Base-by-base conservation (phyloP, 345 rosid species). In the Alliaria petiolata region DNA sequence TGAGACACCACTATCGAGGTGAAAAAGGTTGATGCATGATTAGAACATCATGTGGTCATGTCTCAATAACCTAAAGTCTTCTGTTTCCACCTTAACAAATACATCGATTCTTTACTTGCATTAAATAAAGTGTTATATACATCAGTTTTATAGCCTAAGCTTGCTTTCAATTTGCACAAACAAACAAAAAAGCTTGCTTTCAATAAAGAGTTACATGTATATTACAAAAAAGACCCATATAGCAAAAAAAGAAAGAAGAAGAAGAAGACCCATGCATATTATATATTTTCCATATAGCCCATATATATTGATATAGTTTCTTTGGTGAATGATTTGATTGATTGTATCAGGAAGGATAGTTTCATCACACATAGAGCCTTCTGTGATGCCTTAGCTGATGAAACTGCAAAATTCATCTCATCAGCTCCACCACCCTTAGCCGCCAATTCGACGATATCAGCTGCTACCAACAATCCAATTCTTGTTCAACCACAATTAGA, bases 331-430 rank as follows among this genome's bases (percentile, higher is more conserved):
- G 17, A 42, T 25, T 44, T 49, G 33, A 42, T 63, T 69, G 13
- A 58, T 22, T 17, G 34, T 19, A 56, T n/a, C 92, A 92, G 98
- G 96, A 87, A 88, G 80, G 96, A 89, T 54, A 89, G 96, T 61
- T 92, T 92, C 79, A 86, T 89, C 4, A 85, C 96, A 7, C 98
- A 92, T 81, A 87, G 93, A 82, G 92, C 96, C 7, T 92, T 92
- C 62, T 89, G 98, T 68, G 93, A 86, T 71, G 96, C 93, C 51
- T 83, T 92, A 61, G 90, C 88, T 28, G 90, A 89, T 74, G 93
- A 87, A 70, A 86, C 80, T 55, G 74, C 84, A 0, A 81, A 81
- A 49, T 86, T 83, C 72, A 68, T 85, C 54, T 55, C 92, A 8
- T 50, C 35, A 26, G 78, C 73, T 64, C 46, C 86, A 22, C 50